These are phyloP conservation scores for Nicotiana benthamiana DNA, from an alignment of 257 asterid species.

Conservation along the genomic window DNA sequence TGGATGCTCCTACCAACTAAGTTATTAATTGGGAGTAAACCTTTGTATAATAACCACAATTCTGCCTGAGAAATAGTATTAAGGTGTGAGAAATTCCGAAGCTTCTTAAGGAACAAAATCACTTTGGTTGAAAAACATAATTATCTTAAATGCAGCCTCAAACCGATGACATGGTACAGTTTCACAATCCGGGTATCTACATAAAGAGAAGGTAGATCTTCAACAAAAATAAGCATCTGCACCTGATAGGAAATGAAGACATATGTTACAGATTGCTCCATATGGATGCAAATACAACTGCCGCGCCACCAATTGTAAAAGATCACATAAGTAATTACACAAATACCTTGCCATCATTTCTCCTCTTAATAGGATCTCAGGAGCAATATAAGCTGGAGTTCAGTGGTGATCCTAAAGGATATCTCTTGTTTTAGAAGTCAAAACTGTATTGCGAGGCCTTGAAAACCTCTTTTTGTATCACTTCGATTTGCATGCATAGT, in stretches of 20 bases:
- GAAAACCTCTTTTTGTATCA: slow-evolving; percentile 11
- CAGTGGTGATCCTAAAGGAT: no score
- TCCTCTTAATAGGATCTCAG: slow-evolving; percentile 63
- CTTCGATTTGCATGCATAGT: no score
- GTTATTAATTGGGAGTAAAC: slow-evolving; percentile 85
- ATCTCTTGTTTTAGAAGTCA: no score
- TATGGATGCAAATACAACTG: neutral
- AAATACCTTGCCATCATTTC: slow-evolving; percentile 77
- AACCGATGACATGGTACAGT: slow-evolving; percentile 75
- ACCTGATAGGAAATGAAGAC: slow-evolving; percentile 30
- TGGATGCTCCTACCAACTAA: slow-evolving; percentile 95
- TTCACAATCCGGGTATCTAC: slow-evolving; percentile 64
- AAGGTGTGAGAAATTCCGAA: slow-evolving; percentile 7
- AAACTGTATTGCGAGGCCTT: slow-evolving; percentile 45
- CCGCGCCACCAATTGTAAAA: neutral
- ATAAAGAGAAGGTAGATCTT: slow-evolving; percentile 42
- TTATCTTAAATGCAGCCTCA: slow-evolving; percentile 82
- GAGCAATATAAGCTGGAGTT: slow-evolving; percentile 87
- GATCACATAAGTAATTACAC: neutral
- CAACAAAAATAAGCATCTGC: slow-evolving; percentile 30
- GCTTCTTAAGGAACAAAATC: neutral
- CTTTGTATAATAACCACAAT: slow-evolving; percentile 89
- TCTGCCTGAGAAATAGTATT: slow-evolving; percentile 52
- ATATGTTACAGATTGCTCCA: neutral
- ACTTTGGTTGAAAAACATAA: slow-evolving; percentile 1